Conservation (phyloP, 2,329 filamentous ascomycete genomes). For the Cryphonectria carpinicola region DNA sequence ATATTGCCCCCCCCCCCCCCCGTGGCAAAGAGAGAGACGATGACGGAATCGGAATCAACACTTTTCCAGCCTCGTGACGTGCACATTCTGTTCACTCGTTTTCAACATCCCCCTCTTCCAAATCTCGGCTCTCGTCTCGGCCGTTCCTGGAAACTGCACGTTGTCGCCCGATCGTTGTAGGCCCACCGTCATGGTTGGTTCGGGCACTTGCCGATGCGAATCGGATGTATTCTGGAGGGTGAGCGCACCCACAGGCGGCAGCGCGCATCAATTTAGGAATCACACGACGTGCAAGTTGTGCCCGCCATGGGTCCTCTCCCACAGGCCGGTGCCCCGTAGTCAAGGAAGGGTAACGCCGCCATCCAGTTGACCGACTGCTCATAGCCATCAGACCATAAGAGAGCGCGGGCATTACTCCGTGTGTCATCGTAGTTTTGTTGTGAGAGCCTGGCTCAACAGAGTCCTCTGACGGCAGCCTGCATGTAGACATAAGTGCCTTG, state of each 20-base stretch:
- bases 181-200: not conserved
- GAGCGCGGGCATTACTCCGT: not conserved
- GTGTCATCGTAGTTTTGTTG: not conserved
- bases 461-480: not conserved
- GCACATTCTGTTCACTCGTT: not conserved
- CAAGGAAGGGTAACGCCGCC: not conserved
- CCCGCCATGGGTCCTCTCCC: not conserved
- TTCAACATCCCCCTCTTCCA: not conserved
- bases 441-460: not conserved
- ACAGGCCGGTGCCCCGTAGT: not conserved
- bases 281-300: not conserved
- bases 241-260: not conserved
- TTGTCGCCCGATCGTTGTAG: not conserved
- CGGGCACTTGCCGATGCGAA: not conserved
- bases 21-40: not conserved
- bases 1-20: not conserved
- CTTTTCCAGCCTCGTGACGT: not conserved
- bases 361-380: not conserved
- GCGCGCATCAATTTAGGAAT: not conserved
- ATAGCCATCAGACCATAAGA: not conserved
- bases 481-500: not conserved
- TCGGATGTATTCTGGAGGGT: not conserved
- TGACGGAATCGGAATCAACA: not conserved
- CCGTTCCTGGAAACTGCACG: not conserved
- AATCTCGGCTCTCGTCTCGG: not conserved